Evolutionary conservation across 495 filamentous ascomycete species (phyloP).

Genomic region (Haplographium delicatum): DNA sequence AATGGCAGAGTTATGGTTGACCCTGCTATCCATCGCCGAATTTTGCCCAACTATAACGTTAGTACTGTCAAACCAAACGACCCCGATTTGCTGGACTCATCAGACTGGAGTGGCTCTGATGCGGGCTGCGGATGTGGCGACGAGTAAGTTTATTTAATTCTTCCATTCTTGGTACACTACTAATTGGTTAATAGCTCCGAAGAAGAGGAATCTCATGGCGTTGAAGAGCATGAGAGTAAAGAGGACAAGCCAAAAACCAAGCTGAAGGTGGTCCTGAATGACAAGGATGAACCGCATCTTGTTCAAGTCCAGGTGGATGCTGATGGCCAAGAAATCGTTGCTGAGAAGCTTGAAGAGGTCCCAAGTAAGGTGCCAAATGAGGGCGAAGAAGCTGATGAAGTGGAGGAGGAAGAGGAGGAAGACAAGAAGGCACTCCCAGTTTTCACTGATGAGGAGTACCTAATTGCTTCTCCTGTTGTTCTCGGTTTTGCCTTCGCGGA

Average conservation of each 20-base stretch:
- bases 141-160: too few relatives aligned
- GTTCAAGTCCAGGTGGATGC: conserved; percentile 59
- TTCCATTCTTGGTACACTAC: too few relatives aligned
- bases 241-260: conserved; percentile 46
- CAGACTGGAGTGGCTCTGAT: conserved; percentile 52
- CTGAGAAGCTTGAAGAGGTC: conserved; percentile 58
- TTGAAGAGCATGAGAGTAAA: conserved; percentile 16
- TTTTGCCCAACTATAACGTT: conserved; percentile 85
- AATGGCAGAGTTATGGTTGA: conserved; percentile 93
- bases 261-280: conserved; percentile 62
- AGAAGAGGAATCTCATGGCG: conserved; percentile 6
- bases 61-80: conserved; percentile 74
- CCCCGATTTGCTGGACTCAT: conserved; percentile 60
- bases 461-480: conserved; percentile 85
- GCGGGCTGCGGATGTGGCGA: conserved; percentile 40
- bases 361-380: conserved; percentile 37
- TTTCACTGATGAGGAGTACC: conserved; percentile 80
- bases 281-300: conserved; percentile 52
- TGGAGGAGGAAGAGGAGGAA: conserved; percentile 22
- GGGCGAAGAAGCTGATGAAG: conserved; percentile 14
- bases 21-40: conserved; percentile 75
- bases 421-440: conserved; percentile 38
- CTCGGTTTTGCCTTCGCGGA: conserved; percentile 91
- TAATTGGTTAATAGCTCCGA: too few relatives aligned
- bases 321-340: conserved; percentile 55